A percentile compares a stretch with the other conserved stretches of the same genome.
Conservation (phyloP, 768 basidiomycete species). For the Agrocybe praecox region DNA sequence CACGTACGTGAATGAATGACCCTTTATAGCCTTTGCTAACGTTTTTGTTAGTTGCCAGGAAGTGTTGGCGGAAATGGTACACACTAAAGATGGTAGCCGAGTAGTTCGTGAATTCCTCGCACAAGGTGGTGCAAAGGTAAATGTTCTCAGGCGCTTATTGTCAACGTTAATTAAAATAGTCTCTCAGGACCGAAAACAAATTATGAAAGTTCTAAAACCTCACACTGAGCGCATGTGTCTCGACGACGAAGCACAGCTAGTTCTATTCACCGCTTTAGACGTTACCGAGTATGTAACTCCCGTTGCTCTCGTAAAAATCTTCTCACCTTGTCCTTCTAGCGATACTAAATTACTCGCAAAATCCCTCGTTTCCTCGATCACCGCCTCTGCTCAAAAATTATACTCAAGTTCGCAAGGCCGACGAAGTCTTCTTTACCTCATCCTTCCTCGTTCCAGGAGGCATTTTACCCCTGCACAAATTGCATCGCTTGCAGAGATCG, state of each 20-base stretch:
- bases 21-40: background rate
- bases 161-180: background rate
- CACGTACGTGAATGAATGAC: slow-evolving; percentile 43
- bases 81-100: slow-evolving; percentile 90
- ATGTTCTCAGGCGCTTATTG: background rate
- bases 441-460: slow-evolving; percentile 80
- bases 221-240: slow-evolving; percentile 87
- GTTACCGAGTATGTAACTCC: slow-evolving; percentile 72
- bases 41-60: slow-evolving; percentile 67
- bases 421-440: slow-evolving; percentile 78
- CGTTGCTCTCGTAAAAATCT: background rate
- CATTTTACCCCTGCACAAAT: slow-evolving; percentile 90
- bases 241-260: slow-evolving; percentile 89
- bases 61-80: slow-evolving; percentile 88
- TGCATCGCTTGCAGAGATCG: slow-evolving; percentile 70
- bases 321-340: slow-evolving; percentile 37
- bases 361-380: slow-evolving; percentile 74
- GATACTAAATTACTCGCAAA: slow-evolving; percentile 91
- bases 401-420: slow-evolving; percentile 73
- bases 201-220: slow-evolving; percentile 86
- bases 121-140: slow-evolving; percentile 79
- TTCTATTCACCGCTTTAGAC: slow-evolving; percentile 89
- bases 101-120: slow-evolving; percentile 86
- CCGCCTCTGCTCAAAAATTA: slow-evolving; percentile 56
- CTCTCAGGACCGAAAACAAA: slow-evolving; percentile 83